Percentiles rank a stretch among this genome's conserved stretches.
phyloP scores from a whole-genome alignment of 768 basidiomycete genomes.

The Mycena vulgaris region DNA sequence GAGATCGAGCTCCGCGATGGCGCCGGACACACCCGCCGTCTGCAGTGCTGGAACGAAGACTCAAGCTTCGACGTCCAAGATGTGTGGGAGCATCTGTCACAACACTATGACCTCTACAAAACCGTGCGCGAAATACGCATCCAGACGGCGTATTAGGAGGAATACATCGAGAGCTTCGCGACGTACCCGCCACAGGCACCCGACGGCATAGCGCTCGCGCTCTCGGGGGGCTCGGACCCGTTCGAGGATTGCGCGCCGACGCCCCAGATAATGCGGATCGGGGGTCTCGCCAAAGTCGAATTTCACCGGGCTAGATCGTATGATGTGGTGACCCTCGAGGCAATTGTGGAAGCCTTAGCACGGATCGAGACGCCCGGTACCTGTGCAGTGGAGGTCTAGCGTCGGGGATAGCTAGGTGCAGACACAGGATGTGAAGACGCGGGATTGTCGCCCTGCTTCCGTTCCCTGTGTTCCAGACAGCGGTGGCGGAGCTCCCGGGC shows the following conservation, averaged over 20 bases:
- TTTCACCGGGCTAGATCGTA: background rate
- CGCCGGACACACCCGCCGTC: background rate
- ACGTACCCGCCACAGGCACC: background rate
- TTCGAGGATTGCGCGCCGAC: background rate
- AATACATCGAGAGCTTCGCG: constrained; percentile 1
- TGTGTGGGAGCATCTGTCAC: constrained; percentile 7
- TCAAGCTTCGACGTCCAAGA: background rate
- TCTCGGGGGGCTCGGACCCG: background rate
- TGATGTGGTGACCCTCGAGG: background rate
- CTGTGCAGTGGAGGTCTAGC: constrained; percentile 4
- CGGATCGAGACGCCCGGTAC: background rate
- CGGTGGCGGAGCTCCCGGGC: background rate
- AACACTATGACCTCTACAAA: constrained; percentile 6
- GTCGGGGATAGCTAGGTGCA: background rate
- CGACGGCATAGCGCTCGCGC: background rate
- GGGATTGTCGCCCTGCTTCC: background rate
- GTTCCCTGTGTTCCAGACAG: background rate
- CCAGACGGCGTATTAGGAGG: background rate
- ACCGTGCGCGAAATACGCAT: constrained; percentile 12
- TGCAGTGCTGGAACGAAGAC: background rate
- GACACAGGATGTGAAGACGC: no score
- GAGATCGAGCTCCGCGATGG: background rate
- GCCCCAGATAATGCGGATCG: background rate
- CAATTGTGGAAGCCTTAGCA: background rate
- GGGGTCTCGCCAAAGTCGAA: constrained; percentile 10